Evolutionary conservation across 164 flowering plant species (phyloP).

Genomic region (Cinnamomum chago): DNA sequence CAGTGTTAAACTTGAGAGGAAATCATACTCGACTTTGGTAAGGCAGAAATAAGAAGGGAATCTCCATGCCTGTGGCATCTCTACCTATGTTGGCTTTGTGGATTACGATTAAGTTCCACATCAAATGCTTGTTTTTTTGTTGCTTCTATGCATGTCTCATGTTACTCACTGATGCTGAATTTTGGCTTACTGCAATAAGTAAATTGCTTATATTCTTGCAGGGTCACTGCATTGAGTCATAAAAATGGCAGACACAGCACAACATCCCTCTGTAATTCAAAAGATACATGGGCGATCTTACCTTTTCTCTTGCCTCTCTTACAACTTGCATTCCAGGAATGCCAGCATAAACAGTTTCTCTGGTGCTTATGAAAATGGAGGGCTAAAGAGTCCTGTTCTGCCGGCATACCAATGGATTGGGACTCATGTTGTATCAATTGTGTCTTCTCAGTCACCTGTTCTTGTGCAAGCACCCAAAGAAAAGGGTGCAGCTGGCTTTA

Average conservation of each 20-base stretch:
- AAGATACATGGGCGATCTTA: conserved; percentile 45
- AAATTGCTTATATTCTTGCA: conserved; percentile 12
- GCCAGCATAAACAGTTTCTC: conserved; percentile 16
- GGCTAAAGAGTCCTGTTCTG: conserved; percentile 23
- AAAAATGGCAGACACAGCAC: conserved; percentile 55
- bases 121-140: not conserved
- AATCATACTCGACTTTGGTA: too few relatives aligned
- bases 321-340: conserved; percentile 30
- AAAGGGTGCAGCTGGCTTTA: conserved; percentile 29
- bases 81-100: not conserved
- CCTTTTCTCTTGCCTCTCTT: conserved; percentile 44
- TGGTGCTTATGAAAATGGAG: conserved; percentile 34
- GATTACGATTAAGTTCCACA: not conserved
- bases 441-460: conserved; percentile 24
- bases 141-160: not conserved
- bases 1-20: too few relatives aligned
- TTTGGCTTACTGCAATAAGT: not conserved
- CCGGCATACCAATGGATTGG: conserved; percentile 13
- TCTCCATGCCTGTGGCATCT: not conserved
- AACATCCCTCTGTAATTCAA: conserved; percentile 41
- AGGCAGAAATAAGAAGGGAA: too few relatives aligned
- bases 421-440: conserved; percentile 20
- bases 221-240: conserved; percentile 29
- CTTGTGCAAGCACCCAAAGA: conserved; percentile 44
- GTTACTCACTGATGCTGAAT: not conserved